Evolutionary conservation across 2,329 filamentous ascomycete genomes (phyloP), one percentile per base, ranked within the genome.

Genomic region (Phialophora verrucosa): DNA sequence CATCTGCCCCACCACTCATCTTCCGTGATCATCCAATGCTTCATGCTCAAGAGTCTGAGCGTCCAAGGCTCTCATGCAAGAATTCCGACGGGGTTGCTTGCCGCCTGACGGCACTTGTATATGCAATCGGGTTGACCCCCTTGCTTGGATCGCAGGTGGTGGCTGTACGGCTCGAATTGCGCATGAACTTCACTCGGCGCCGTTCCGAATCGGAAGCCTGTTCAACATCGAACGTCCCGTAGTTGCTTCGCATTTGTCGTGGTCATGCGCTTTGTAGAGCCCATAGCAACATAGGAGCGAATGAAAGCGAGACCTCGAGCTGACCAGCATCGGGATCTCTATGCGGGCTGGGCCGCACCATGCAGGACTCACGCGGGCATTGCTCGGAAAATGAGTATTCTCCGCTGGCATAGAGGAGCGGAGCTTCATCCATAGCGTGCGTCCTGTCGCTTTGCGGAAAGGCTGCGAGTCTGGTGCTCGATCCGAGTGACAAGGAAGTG

Each of bases 1-100:
- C 49, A 14, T 32, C 50, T 63, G 64, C 64, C 64, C 64, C 64
- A 66, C 64, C 49, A 32, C 55, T 66, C 55, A 59, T 55, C 44
- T 59, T 57, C 49, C 47, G 54, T 23, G 27, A 25, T 42, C 42
- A 29, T 58, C 61, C 61, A 61, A 54, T 61, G 59, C 49, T 20
- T 29, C 20, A 47, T 50, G 27, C 42, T 47, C 42, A 50, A 42
- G 38, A 44, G 49, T 61, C 58, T 47, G 25, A 38, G 53, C 57
- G 49, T 27, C 51, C 44, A 59, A 47, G 49, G 27, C 57, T 42
- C 63, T 50, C 49, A 47, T 47, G 35, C 63, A 25, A 47, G 44
- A 42, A 17, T 38, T 35, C 38, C 63, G 38, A 59, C 56, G 14
- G 47, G 47, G 44, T 60, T n/a, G 23, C 12, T n/a, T 20, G 59